Base-by-base conservation (phyloP, 2,329 filamentous ascomycete genomes). In the Aureobasidium melanogenum region DNA sequence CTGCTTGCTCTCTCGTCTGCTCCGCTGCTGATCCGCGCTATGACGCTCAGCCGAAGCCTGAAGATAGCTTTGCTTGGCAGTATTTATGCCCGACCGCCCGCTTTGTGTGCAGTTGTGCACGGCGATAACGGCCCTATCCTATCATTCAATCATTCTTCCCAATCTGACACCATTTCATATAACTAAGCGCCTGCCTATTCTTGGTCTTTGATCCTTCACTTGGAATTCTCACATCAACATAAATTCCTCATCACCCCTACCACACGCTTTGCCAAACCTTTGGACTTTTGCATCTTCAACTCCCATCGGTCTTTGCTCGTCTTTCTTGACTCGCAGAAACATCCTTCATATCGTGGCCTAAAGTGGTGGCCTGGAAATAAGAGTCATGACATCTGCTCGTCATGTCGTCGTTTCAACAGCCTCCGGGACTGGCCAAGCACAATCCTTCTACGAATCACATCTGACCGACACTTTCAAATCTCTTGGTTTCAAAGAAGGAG, bases 341-440 rank as follows among this genome's bases (percentile, higher is more conserved):
- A 43, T n/a, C 26, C 26, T 19, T 7, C 17, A 28, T 36, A 44
- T 39, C 15, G 15, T 9, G 14, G 30, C n/a, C 8, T 28, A 8
- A 24, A 15, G 15, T 5, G 9, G 22, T 1, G 4, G 34, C 32
- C 22, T 54, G 24, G 3, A 22, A 17, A 10, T 12, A 28, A 54
- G 8, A 46, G 26, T 26, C 44, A 60, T 60, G 56, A 14, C 56
- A 50, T 50, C 56, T 34, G 46, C 46, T 43, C 56, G 56, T 26
- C 75, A 79, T 63, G 68, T 80, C 50, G 69, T 80, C 38, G 67
- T 80, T 17, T 80, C 78, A 2, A 73, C 73, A 17, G 72, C 71
- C 24, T 79, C 78, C 2, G 78, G 78, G 2, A 76, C 73, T 14
- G 71, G 71, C 5, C 69, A 72, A 46, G 78, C 77, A 19, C 62